Percentiles rank a stretch among this genome's conserved stretches.
Conservation (phyloP, 257 asterid genomes). For the Lithospermum erythrorhizon region DNA sequence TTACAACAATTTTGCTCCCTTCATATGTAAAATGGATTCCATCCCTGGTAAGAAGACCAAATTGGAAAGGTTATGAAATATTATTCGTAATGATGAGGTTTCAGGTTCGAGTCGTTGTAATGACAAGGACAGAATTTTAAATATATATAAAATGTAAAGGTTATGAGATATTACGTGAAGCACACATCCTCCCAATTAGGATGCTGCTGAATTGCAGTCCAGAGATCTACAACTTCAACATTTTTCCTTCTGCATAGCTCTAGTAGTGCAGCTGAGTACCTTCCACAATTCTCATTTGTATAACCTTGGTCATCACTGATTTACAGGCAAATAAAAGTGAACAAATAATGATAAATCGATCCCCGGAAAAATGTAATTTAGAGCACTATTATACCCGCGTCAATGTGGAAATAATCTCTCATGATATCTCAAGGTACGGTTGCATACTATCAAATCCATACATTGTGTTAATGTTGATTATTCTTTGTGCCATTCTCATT, state of each 20-base stretch:
- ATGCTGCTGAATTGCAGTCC: constrained; percentile 36
- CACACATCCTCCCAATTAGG: constrained; percentile 38
- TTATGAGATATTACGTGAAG: constrained; percentile 38
- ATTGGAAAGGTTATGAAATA: too few species aligned
- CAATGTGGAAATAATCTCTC: too few species aligned
- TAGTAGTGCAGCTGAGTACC: not conserved
- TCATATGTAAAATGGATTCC: constrained; percentile 50
- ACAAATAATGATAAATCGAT: not conserved
- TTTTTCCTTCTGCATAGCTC: not conserved
- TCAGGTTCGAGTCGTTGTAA: too few species aligned
- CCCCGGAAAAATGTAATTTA: too few species aligned
- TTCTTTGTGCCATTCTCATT: too few species aligned
- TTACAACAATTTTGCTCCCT: constrained; percentile 47
- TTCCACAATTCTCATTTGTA: not conserved
- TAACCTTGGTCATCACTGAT: not conserved
- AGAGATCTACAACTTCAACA: constrained; percentile 17
- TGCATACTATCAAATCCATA: too few species aligned
- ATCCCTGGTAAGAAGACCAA: constrained; percentile 24
- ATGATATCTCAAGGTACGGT: too few species aligned
- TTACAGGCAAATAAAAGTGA: not conserved
- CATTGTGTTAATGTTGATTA: too few species aligned
- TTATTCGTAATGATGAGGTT: too few species aligned
- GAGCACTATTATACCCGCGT: too few species aligned
- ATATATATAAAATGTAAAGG: not conserved
- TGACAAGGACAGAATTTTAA: too few species aligned